Evolutionary conservation across 208 protist species (phyloP).

Genomic region (Zelonia costaricensis): DNA sequence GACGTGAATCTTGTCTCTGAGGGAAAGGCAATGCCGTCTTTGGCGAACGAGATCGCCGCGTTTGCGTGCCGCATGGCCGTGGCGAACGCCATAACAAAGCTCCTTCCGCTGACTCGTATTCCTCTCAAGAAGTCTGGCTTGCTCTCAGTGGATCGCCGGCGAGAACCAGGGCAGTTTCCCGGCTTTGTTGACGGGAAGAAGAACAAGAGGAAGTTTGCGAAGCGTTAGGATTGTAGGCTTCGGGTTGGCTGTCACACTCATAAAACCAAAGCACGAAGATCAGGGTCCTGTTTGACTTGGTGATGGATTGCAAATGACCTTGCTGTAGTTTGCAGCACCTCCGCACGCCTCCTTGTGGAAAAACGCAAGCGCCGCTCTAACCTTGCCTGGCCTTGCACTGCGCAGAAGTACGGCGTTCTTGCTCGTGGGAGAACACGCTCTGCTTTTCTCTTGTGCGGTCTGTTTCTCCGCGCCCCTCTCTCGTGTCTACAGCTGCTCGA

Average conservation of each 20-base stretch:
- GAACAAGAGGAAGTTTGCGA: slow-evolving; percentile 83
- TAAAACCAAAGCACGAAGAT: slow-evolving; percentile 5
- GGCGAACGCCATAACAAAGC: slow-evolving; percentile 82
- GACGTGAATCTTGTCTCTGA: slow-evolving; percentile 85
- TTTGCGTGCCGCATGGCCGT: slow-evolving; percentile 86
- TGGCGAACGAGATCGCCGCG: slow-evolving; percentile 84
- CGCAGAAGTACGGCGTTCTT: too few relatives aligned
- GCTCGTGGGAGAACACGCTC: too few relatives aligned
- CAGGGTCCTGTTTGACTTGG: too few relatives aligned
- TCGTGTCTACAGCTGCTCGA: too few relatives aligned
- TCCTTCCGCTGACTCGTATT: slow-evolving; percentile 84
- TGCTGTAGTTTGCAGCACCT: too few relatives aligned
- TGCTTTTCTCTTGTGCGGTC: too few relatives aligned
- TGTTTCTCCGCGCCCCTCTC: too few relatives aligned
- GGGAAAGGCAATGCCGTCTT: slow-evolving; percentile 81
- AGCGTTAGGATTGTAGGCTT: slow-evolving; percentile 61
- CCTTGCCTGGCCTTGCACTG: too few relatives aligned
- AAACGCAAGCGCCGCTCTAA: too few relatives aligned
- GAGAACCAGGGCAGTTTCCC: slow-evolving; percentile 82
- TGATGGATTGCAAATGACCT: too few relatives aligned
- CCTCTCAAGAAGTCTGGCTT: slow-evolving; percentile 87
- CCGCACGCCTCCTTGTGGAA: too few relatives aligned
- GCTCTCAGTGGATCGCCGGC: slow-evolving; percentile 82
- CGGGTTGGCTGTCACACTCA: slow-evolving; percentile 8
- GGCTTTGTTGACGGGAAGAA: slow-evolving; percentile 87